Conservation (phyloP, 208 protist genomes). For the Trypanosoma mega region DNA sequence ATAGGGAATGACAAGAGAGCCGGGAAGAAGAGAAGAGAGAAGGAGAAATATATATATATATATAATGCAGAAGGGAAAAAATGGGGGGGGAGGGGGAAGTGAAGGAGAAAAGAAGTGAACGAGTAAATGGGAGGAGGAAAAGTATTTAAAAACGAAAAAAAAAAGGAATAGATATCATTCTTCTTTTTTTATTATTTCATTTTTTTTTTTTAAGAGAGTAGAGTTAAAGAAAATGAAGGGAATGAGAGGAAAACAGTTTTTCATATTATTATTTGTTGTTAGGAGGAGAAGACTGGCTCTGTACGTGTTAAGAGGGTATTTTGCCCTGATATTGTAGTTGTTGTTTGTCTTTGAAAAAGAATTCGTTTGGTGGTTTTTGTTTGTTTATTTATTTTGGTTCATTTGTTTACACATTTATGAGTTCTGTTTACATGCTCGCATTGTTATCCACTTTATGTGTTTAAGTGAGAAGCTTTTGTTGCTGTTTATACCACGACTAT, state of each 20-base stretch:
- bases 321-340: too few species aligned
- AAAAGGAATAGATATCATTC: neutral
- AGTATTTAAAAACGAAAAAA: neutral
- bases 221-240: conserved; percentile 2
- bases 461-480: too few species aligned
- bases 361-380: too few species aligned
- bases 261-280: too few species aligned
- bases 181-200: conserved; percentile 9
- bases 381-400: neutral
- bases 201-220: conserved; percentile 4
- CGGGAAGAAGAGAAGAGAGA: conserved; percentile 6
- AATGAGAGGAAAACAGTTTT: neutral
- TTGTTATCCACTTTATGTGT: too few species aligned
- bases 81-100: neutral
- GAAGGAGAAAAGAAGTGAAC: neutral
- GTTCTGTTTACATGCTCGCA: too few species aligned
- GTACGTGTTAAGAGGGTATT: too few species aligned
- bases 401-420: neutral
- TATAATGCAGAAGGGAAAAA: neutral
- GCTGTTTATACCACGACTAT: too few species aligned
- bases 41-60: conserved; percentile 21
- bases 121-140: neutral
- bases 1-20: too few species aligned
- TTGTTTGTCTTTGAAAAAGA: too few species aligned
- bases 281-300: too few species aligned